These are phyloP conservation scores for Trichoderma reesei DNA, from an alignment of 495 filamentous ascomycete species.

Conservation along the genomic window DNA sequence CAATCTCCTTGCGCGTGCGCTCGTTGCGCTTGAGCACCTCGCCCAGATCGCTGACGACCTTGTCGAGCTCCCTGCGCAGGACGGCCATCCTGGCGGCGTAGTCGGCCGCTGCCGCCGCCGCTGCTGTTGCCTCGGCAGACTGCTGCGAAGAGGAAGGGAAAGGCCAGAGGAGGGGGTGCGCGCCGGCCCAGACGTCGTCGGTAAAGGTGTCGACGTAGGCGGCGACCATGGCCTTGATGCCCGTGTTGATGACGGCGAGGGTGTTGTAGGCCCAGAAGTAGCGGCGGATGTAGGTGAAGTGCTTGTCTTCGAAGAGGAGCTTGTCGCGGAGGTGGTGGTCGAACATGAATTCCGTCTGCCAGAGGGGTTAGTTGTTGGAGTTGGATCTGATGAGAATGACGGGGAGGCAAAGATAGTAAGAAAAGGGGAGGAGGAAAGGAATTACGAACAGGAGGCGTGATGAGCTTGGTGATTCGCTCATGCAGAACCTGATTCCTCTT, in stretches of 20 bases:
- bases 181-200: conserved; percentile 41
- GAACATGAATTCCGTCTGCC: conserved; percentile 48
- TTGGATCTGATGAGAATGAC: too few species aligned
- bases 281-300: conserved; percentile 44
- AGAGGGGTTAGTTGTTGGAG: too few species aligned
- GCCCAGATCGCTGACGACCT: conserved; percentile 17
- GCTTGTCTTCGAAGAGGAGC: conserved; percentile 46
- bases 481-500: conserved; percentile 39
- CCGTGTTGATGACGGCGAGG: conserved; percentile 44
- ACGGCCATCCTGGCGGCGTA: conserved; percentile 16
- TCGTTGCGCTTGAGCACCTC: conserved; percentile 20
- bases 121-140: conserved; percentile 5
- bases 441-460: conserved; percentile 37
- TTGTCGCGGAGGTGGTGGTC: conserved; percentile 36
- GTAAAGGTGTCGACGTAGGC: conserved; percentile 41
- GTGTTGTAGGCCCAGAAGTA: conserved; percentile 52
- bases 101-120: not conserved
- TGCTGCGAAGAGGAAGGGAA: conserved; percentile 11
- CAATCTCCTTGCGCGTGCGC: conserved; percentile 21
- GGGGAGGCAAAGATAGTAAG: too few species aligned
- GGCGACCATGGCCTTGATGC: conserved; percentile 41
- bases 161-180: conserved; percentile 32
- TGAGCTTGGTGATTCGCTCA: conserved; percentile 35
- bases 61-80: conserved; percentile 21
- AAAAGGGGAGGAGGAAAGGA: too few species aligned